A percentile compares a stretch with the other conserved stretches of the same genome.
phyloP scores from a whole-genome alignment of 2,329 filamentous ascomycete species.

The Epichloe hybrida region DNA sequence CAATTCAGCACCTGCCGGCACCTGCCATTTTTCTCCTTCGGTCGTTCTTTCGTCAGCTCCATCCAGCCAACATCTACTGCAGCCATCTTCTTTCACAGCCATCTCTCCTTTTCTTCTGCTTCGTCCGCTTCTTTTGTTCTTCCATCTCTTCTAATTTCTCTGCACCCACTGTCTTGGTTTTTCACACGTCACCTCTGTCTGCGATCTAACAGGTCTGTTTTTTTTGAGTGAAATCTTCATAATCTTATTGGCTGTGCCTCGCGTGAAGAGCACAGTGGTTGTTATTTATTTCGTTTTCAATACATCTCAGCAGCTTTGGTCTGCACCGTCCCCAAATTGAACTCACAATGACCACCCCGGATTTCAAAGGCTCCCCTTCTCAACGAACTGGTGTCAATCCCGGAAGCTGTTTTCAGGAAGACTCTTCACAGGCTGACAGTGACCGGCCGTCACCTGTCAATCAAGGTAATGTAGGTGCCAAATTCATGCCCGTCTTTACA shows the following conservation, averaged over 20 bases:
- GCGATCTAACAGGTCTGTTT: conserved; percentile 16
- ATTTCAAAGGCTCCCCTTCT: conserved; percentile 15
- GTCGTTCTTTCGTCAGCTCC: conserved; percentile 4
- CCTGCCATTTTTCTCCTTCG: conserved; percentile 8
- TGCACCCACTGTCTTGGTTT: conserved; percentile 9
- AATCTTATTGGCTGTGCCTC: conserved; percentile 11
- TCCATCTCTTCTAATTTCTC: conserved; percentile 8
- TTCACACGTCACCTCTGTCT: conserved; percentile 14
- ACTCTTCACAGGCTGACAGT: conserved; percentile 7
- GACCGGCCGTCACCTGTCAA: conserved; percentile 7
- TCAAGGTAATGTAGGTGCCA: conserved; percentile 10
- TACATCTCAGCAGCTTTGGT: conserved; percentile 5
- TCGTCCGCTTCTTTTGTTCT: conserved; percentile 6
- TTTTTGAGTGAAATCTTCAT: conserved; percentile 16
- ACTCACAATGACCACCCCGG: conserved; percentile 18
- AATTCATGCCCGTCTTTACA: not conserved
- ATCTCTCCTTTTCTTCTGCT: conserved; percentile 5
- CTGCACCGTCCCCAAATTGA: not conserved
- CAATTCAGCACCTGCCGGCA: conserved; percentile 15
- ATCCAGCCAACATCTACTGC: conserved; percentile 3
- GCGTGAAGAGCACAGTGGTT: conserved; percentile 4
- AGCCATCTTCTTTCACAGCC: conserved; percentile 4
- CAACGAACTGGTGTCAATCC: conserved; percentile 11
- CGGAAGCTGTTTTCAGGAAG: conserved; percentile 10
- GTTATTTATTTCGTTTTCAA: conserved; percentile 8